Base-by-base conservation (phyloP, 2,329 filamentous ascomycete genomes). In the Fusarium sulawesiense region DNA sequence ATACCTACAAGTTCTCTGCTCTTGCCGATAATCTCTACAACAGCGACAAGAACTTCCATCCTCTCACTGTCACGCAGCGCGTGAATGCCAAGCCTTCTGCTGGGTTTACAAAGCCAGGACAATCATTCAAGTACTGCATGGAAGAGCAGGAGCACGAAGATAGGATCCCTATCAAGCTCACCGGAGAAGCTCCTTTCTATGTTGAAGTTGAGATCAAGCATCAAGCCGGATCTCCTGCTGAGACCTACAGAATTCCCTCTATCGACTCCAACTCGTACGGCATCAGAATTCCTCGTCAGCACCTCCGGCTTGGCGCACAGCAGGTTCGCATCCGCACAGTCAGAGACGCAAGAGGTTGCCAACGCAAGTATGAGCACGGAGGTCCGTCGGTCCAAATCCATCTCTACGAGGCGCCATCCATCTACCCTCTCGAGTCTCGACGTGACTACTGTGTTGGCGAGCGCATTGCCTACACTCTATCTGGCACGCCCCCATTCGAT, bases 371-470 rank as follows among this genome's bases (percentile, higher is more conserved):
- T 48, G 91, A 93, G 53, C 83, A 86, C 49, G 88, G 89, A 64
- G 87, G 89, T 1, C 92, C 93, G 1, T 89, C 92, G 11, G 93
- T 99, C 18, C 92, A 97, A 76, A 92, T 99, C 50, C 92, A 95
- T 64, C 92, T 99, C 10, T 97, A 94, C 74, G 94, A 98, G 75
- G 93, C 96, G 1, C 96, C 96, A 2, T 92, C 92, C 9, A 97
- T 98, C 74, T 93, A 94, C 62, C 90, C 95, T 5, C 86, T 97
- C 37, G 94, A 98, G 76, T 90, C 92, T 25, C 90, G 92, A 65
- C 86, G 86, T 18, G 93, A 99, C 81, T 98, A 95, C 81, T 99
- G 96, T 80, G 94, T 99, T 13, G 96, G 97, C 70, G 96, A 99
- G 79, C 91, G 94, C 56, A 91, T 99, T 70, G 92, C 93, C 6